Conservation (phyloP, 192 early-diverging fungal species). For the Gryganskiella cystojenkinii region DNA sequence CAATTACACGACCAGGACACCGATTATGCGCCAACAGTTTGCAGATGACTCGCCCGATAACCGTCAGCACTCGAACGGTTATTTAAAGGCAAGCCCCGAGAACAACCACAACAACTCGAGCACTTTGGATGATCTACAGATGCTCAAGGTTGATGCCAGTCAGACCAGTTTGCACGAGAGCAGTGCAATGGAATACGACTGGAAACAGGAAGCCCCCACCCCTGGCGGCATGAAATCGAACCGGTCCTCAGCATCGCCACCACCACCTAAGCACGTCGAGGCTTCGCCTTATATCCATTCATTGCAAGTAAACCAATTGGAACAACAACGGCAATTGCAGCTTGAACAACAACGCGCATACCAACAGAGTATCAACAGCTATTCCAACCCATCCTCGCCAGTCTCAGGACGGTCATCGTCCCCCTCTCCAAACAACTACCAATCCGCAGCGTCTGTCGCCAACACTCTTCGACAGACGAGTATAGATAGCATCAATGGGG, state of each 20-base stretch:
- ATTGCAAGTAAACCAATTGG: conserved; percentile 35
- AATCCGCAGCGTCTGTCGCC: conserved; percentile 14
- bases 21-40: conserved; percentile 8
- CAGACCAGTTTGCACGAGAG: conserved; percentile 16
- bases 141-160: conserved; percentile 11
- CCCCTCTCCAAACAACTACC: conserved; percentile 14
- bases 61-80: conserved; percentile 1
- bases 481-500: conserved; percentile 1
- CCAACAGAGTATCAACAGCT: conserved; percentile 15
- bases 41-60: conserved; percentile 3
- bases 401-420: conserved; percentile 5
- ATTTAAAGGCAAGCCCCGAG: background rate
- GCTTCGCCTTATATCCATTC: conserved; percentile 31
- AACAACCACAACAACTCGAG: conserved; percentile 5
- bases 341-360: conserved; percentile 39
- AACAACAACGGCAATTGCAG: conserved; percentile 49
- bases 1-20: conserved; percentile 26
- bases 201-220: conserved; percentile 34
- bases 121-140: conserved; percentile 34
- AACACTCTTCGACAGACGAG: conserved; percentile 15
- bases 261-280: conserved; percentile 14
- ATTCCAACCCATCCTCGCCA: conserved; percentile 23
- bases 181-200: conserved; percentile 21
- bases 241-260: conserved; percentile 10
- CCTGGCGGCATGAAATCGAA: conserved; percentile 4